Percentiles rank a stretch among this genome's conserved stretches.
These are phyloP conservation scores for Grigorovia transvaalensis DNA, from an alignment of 805 yeast species.

Conservation along the genomic window DNA sequence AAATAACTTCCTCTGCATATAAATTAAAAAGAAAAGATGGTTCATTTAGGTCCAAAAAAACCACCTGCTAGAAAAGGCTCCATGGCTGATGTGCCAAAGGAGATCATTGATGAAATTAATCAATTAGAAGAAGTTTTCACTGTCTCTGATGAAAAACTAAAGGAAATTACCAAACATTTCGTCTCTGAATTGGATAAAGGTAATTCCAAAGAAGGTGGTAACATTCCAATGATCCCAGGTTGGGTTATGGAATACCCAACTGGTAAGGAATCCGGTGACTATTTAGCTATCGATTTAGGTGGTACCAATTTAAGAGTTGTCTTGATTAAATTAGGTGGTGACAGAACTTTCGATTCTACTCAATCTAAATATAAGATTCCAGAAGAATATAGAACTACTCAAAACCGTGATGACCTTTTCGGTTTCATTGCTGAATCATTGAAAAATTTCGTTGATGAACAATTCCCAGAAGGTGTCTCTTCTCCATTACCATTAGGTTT, in stretches of 20 bases:
- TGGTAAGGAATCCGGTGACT: conserved; percentile 84
- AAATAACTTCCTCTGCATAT: not conserved
- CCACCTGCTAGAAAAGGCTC: conserved; percentile 73
- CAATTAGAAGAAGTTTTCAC: conserved; percentile 52
- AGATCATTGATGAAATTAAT: conserved; percentile 46
- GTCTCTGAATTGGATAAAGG: conserved; percentile 75
- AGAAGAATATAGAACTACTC: conserved; percentile 63
- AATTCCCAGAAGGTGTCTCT: conserved; percentile 58
- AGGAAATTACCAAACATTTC: conserved; percentile 64
- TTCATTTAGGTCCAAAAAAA: conserved; percentile 72
- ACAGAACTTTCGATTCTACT: conserved; percentile 71
- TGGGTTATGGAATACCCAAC: conserved; percentile 94
- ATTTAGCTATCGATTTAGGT: conserved; percentile 89
- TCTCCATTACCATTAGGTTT: conserved; percentile 73
- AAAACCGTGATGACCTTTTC: conserved; percentile 61
- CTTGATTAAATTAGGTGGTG: conserved; percentile 72
- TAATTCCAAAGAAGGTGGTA: conserved; percentile 61
- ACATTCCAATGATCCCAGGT: conserved; percentile 93
- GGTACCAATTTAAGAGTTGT: conserved; percentile 96
- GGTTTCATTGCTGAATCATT: conserved; percentile 78
- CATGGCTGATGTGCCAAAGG: conserved; percentile 56
- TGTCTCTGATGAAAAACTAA: conserved; percentile 50
- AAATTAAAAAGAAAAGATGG: conserved; percentile 38
- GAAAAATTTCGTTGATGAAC: conserved; percentile 54
- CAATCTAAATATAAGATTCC: conserved; percentile 85